These are phyloP conservation scores for Alloteropsis semialata DNA, from an alignment of 176 grass and related monocot species.

Conservation along the genomic window DNA sequence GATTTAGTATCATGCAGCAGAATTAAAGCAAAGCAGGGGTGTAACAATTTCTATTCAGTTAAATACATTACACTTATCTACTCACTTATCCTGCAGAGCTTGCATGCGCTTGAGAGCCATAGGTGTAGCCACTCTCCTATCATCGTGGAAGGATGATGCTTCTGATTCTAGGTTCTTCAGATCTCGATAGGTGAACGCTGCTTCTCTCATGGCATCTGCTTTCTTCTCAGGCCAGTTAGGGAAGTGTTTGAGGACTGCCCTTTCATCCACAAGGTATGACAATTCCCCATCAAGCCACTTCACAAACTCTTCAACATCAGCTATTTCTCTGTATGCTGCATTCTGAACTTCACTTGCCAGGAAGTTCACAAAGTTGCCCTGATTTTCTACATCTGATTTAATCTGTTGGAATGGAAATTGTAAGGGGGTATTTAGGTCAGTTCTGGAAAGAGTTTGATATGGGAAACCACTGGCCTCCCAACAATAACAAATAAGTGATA, in stretches of 20 bases:
- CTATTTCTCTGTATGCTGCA: conserved; percentile 83
- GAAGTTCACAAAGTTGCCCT: conserved; percentile 79
- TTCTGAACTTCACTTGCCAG: conserved; percentile 73
- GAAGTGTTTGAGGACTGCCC: conserved; percentile 98
- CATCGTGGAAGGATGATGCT: conserved; percentile 70
- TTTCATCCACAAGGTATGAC: conserved; percentile 96
- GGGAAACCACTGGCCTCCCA: neutral
- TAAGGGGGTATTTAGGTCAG: neutral
- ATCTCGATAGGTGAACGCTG: conserved; percentile 79
- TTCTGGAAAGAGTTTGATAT: conserved; percentile 17
- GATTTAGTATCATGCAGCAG: neutral
- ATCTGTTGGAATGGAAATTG: conserved; percentile 62
- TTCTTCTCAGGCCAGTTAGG: conserved; percentile 94
- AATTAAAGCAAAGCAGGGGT: neutral
- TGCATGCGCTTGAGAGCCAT: conserved; percentile 80
- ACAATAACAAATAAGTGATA: neutral
- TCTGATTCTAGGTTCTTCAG: conserved; percentile 86
- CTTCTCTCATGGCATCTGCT: conserved; percentile 99
- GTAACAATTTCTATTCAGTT: neutral
- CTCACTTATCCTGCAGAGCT: conserved; percentile 94
- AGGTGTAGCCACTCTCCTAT: conserved; percentile 59
- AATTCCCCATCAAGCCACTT: conserved; percentile 97
- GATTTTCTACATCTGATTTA: conserved; percentile 97
- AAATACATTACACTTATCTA: conserved; percentile 21
- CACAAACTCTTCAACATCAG: conserved; percentile 88